These are phyloP conservation scores for Myriosclerotinia duriaeana DNA, from an alignment of 2,329 filamentous ascomycete species.

Conservation along the genomic window DNA sequence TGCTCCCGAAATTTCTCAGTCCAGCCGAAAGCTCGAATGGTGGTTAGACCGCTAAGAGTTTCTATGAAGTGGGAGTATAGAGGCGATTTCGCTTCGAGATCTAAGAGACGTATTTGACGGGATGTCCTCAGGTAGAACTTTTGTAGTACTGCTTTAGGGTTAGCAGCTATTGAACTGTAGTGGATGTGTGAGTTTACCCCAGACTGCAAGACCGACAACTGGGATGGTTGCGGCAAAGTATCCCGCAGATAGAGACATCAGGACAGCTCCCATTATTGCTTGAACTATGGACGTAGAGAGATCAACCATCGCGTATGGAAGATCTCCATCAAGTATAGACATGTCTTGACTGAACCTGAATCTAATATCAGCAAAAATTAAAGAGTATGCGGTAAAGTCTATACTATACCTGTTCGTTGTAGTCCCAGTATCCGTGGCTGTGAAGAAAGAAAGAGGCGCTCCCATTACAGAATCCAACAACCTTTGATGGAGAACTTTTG, in stretches of 20 bases:
- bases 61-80: conserved; percentile 52
- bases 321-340: conserved; percentile 33
- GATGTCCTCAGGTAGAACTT: conserved; percentile 50
- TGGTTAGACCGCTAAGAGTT: conserved; percentile 47
- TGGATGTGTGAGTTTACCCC: conserved; percentile 9
- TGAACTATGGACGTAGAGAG: conserved; percentile 36
- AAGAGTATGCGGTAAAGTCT: neutral
- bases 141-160: conserved; percentile 37
- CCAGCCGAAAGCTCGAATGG: conserved; percentile 50
- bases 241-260: conserved; percentile 39
- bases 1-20: conserved; percentile 25
- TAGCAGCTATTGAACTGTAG: neutral
- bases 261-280: conserved; percentile 45
- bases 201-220: conserved; percentile 41
- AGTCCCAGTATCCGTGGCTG: conserved; percentile 31
- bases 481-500: conserved; percentile 49
- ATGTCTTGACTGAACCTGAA: conserved; percentile 34
- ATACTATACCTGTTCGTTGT: conserved; percentile 30
- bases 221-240: conserved; percentile 46
- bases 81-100: conserved; percentile 48
- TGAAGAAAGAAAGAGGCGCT: conserved; percentile 43
- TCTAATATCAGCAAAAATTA: neutral
- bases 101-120: conserved; percentile 51
- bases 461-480: conserved; percentile 48
- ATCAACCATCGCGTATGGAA: conserved; percentile 31